Evolutionary conservation across 2,329 filamentous ascomycete species (phyloP), one percentile per base, ranked within the genome.

Genomic region (Pseudopyricularia cyperi): DNA sequence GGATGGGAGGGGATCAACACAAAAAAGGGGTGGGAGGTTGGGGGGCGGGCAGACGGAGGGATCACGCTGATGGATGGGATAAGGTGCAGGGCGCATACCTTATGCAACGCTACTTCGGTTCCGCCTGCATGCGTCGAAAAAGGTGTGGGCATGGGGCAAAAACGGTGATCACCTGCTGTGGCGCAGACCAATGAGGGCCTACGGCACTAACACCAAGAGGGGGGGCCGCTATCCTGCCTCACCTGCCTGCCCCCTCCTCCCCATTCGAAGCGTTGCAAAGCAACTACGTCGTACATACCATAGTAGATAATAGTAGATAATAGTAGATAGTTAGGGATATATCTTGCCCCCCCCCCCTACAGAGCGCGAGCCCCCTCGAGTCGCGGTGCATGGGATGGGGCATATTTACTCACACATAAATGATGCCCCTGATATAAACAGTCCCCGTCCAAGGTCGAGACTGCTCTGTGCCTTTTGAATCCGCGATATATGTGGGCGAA

Each of bases 171-270:
- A 50, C 17, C 48, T 50, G 48, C 19, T 50, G 34, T 42, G 48
- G 48, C 48, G 33, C 34, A 50, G 34, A 33, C 48, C 48, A 50
- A 50, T 50, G 32, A 50, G 33, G n/a, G 9, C 12, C n/a, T 19
- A 26, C 15, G n/a, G 19, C 33, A 15, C 15, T 26, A 34, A 4
- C 22, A n/a, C 32, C 48, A 26, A 32, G 17, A 26, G 15, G 32
- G 19, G 26, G 28, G 33, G 33, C 26, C 22, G 28, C 24, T 33
- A 39, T 17, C 34, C 48, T 26, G 15, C 33, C 15, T 24, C 22
- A 35, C 32, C 33, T 37, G 15, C 22, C 24, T n/a, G n/a, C n/a
- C n/a, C n/a, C n/a, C n/a, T n/a, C n/a, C n/a, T n/a, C n/a, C n/a
- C n/a, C n/a, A n/a, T n/a, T n/a, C n/a, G n/a, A n/a, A n/a, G n/a